Conservation (phyloP, 1,284 basidiomycete species). For the Leccinum solheimii region DNA sequence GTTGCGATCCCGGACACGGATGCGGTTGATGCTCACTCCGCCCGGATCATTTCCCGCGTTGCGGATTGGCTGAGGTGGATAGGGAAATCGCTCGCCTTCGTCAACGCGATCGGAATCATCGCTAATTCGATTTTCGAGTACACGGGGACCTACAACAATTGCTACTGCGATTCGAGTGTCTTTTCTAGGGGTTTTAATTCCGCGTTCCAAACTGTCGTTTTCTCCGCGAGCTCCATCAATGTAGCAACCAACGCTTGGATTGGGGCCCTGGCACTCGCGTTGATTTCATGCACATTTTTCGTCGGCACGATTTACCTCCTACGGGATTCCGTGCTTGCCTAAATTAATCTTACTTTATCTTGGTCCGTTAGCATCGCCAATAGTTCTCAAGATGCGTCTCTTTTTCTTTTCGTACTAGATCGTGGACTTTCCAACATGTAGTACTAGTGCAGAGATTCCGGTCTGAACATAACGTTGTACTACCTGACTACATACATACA, state of each 20-base stretch:
- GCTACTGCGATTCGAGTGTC: constrained; percentile 26
- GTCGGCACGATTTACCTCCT: constrained; percentile 24
- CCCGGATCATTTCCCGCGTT: background rate
- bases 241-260: constrained; percentile 18
- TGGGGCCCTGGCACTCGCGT: constrained; percentile 14
- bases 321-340: constrained; percentile 12
- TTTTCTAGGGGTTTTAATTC: background rate
- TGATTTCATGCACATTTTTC: constrained; percentile 13
- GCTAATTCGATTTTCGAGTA: constrained; percentile 23
- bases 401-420: background rate
- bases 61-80: constrained; percentile 25
- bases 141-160: constrained; percentile 20
- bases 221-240: background rate
- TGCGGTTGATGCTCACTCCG: background rate
- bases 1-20: background rate
- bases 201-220: constrained; percentile 15
- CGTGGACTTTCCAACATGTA: no score
- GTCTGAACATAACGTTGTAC: no score
- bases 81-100: constrained; percentile 25
- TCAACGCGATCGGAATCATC: constrained; percentile 26
- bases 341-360: background rate
- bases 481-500: no score
- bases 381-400: background rate
- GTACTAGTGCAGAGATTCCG: no score
- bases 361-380: background rate